Percentiles rank a stretch among this genome's conserved stretches.
Evolutionary conservation across 768 basidiomycete species (phyloP).

Genomic region (Xerocomellus dryophilus): DNA sequence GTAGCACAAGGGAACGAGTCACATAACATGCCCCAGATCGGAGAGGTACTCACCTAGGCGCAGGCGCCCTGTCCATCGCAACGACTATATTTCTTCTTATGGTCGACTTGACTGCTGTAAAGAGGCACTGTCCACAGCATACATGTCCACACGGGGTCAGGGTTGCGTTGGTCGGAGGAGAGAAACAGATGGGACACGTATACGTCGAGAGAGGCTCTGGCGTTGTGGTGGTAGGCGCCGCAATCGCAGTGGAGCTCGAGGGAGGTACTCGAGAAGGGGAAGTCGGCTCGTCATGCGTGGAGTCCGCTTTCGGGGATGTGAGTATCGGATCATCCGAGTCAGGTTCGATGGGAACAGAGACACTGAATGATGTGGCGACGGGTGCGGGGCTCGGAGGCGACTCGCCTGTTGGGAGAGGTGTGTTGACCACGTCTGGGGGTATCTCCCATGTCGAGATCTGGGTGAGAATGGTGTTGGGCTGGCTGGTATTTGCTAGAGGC

Average conservation of each 20-base stretch:
- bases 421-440: constrained; percentile 5
- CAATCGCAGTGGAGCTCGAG: not conserved
- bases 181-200: constrained; percentile 79
- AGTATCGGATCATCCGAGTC: not conserved
- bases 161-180: constrained; percentile 68
- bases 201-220: constrained; percentile 52
- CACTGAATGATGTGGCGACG: not conserved
- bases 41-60: constrained; percentile 37
- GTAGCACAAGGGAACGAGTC: not conserved
- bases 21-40: not conserved
- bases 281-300: not conserved
- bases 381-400: not conserved
- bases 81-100: constrained; percentile 44
- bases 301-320: not conserved
- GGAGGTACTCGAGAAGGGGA: not conserved
- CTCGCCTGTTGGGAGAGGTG: no score
- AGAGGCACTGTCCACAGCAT: constrained; percentile 73
- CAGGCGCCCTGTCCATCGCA: constrained; percentile 31
- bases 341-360: not conserved
- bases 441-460: constrained; percentile 26
- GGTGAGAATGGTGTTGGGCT: not conserved
- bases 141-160: constrained; percentile 80
- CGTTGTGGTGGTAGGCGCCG: not conserved
- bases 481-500: not conserved
- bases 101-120: constrained; percentile 65